phyloP scores from a whole-genome alignment of 805 yeast genomes.

The Groenewaldozyma salmanticensis region DNA sequence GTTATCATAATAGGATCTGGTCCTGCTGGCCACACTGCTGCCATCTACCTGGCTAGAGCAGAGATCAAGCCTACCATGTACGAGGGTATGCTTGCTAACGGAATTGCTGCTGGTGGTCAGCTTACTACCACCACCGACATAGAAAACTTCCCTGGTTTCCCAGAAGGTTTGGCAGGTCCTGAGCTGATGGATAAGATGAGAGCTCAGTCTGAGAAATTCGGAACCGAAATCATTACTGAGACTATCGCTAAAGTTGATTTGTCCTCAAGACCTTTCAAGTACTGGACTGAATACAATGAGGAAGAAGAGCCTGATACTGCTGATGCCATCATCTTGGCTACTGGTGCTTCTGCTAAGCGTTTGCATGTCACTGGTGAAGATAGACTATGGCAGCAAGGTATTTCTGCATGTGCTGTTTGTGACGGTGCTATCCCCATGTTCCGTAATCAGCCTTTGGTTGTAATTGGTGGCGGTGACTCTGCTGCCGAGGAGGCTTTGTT shows the following conservation, averaged over 20 bases:
- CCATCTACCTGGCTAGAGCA: conserved; percentile 92
- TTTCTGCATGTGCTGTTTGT: conserved; percentile 99
- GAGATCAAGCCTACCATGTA: conserved; percentile 88
- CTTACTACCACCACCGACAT: conserved; percentile 97
- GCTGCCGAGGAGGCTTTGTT: conserved; percentile 99
- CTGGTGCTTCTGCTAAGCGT: conserved; percentile 98
- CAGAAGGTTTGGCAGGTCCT: conserved; percentile 80
- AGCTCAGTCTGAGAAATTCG: conserved; percentile 76
- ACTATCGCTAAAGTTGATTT: conserved; percentile 90
- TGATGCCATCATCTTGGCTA: conserved; percentile 86
- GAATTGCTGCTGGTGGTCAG: conserved; percentile 98
- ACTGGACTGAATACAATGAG: conserved; percentile 94
- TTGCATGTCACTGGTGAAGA: conserved; percentile 93
- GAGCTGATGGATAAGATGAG: conserved; percentile 92
- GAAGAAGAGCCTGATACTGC: conserved; percentile 85
- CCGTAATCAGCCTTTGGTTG: conserved; percentile 96
- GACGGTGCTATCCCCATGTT: conserved; percentile 99
- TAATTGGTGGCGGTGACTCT: conserved; percentile 98
- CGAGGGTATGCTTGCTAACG: conserved; percentile 96
- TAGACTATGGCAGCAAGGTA: conserved; percentile 97
- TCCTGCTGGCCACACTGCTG: conserved; percentile 99
- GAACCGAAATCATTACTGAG: conserved; percentile 91
- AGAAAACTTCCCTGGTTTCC: conserved; percentile 99
- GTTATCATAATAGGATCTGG: conserved; percentile 67
- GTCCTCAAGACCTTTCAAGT: conserved; percentile 81